These are phyloP conservation scores for Collybiopsis confluens DNA, from an alignment of 768 basidiomycete species.

Conservation along the genomic window DNA sequence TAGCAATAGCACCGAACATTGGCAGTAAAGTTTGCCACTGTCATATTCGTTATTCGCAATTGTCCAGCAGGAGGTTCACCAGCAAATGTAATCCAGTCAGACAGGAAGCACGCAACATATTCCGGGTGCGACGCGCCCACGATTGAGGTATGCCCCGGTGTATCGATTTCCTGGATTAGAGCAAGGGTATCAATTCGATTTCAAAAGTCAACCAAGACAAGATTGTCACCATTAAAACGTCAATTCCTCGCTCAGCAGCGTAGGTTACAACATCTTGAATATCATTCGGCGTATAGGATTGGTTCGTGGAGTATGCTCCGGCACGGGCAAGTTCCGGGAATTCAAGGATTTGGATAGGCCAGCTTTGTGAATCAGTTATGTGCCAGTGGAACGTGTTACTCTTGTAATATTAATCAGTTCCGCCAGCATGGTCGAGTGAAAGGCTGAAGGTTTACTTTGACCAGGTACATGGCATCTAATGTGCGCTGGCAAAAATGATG, in stretches of 20 bases:
- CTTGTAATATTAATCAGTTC: slow-evolving; percentile 23
- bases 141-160: slow-evolving; percentile 74
- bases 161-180: slow-evolving; percentile 74
- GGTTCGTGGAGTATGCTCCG: slow-evolving; percentile 61
- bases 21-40: slow-evolving; percentile 56
- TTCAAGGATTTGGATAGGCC: slow-evolving; percentile 62
- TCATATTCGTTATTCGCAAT: slow-evolving; percentile 62
- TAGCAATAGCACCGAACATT: slow-evolving; percentile 46
- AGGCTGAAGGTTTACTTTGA: slow-evolving; percentile 58
- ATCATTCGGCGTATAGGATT: slow-evolving; percentile 52
- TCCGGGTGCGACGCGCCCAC: slow-evolving; percentile 69
- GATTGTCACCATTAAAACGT: slow-evolving; percentile 48
- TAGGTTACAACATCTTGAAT: slow-evolving; percentile 60
- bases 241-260: slow-evolving; percentile 74
- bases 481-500: slow-evolving; percentile 54
- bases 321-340: slow-evolving; percentile 55
- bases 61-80: slow-evolving; percentile 82
- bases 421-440: no score
- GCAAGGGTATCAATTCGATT: not conserved
- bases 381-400: slow-evolving; percentile 86
- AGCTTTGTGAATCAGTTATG: slow-evolving; percentile 76
- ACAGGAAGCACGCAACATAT: slow-evolving; percentile 60
- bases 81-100: slow-evolving; percentile 53
- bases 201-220: not conserved
- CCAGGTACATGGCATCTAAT: slow-evolving; percentile 73